phyloP scores from a whole-genome alignment of 1,284 basidiomycete species.

The Microbotryum saponariae region DNA sequence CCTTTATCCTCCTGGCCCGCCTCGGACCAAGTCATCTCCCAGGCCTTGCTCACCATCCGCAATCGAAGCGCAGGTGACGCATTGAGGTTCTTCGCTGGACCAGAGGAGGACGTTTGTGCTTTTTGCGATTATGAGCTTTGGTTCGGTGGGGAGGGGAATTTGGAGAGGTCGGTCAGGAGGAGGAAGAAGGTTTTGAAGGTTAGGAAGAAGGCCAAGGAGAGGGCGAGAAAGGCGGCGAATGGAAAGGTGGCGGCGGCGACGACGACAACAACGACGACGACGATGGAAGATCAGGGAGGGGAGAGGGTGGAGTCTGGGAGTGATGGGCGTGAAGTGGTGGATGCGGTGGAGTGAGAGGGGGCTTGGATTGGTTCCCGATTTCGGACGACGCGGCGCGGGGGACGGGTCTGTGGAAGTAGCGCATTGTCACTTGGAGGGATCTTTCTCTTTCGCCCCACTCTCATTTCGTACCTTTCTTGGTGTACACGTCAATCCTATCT shows the following conservation, averaged over 20 bases:
- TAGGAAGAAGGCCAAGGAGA: conserved; percentile 36
- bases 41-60: too few relatives aligned
- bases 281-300: too few relatives aligned
- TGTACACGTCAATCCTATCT: too few relatives aligned
- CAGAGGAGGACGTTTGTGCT: conserved; percentile 40
- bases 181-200: conserved; percentile 38
- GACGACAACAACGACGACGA: neutral
- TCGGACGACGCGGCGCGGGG: too few relatives aligned
- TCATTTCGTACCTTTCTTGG: too few relatives aligned
- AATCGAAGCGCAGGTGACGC: neutral
- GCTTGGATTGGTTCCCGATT: too few relatives aligned
- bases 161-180: conserved; percentile 36
- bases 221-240: conserved; percentile 23
- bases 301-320: neutral
- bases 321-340: neutral
- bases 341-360: neutral
- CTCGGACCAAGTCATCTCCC: conserved; percentile 21
- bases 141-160: conserved; percentile 38
- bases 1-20: conserved; percentile 27
- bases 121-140: conserved; percentile 43
- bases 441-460: too few relatives aligned
- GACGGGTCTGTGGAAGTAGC: too few relatives aligned
- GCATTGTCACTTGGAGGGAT: too few relatives aligned
- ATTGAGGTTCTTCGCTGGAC: conserved; percentile 26
- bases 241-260: neutral